phyloP scores from a whole-genome alignment of 1,284 basidiomycete genomes.

The Marasmius tenuissimus region DNA sequence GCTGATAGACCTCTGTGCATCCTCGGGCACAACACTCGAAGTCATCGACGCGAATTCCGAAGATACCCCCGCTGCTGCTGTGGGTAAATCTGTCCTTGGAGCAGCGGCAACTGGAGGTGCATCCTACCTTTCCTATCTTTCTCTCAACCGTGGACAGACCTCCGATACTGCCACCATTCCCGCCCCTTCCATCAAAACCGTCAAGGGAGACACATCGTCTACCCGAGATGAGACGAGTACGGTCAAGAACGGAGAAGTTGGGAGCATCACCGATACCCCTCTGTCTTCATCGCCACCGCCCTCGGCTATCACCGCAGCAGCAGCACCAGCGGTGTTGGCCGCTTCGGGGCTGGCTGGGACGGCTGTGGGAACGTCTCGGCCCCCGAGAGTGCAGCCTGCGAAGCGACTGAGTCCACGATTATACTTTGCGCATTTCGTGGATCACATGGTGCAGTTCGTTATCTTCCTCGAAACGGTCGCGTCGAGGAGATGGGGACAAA shows the following conservation, averaged over 20 bases:
- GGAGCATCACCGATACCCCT: constrained; percentile 20
- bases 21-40: constrained; percentile 49
- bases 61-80: constrained; percentile 25
- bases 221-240: constrained; percentile 30
- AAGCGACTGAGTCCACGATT: constrained; percentile 79
- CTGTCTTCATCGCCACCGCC: constrained; percentile 22
- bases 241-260: constrained; percentile 7
- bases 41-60: constrained; percentile 26
- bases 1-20: constrained; percentile 90
- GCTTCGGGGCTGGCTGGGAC: not conserved
- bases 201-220: constrained; percentile 36
- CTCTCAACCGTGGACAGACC: constrained; percentile 55
- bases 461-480: constrained; percentile 91
- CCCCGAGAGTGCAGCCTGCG: constrained; percentile 25
- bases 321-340: constrained; percentile 24
- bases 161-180: constrained; percentile 40
- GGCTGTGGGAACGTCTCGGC: constrained; percentile 5
- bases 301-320: constrained; percentile 24
- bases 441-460: constrained; percentile 83
- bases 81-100: constrained; percentile 19
- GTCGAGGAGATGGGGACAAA: constrained; percentile 78
- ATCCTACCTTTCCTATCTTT: constrained; percentile 79
- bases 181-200: constrained; percentile 51
- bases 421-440: constrained; percentile 95
- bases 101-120: constrained; percentile 38